Evolutionary conservation across 148 eudicot genomes (phyloP).

Genomic region (Linanthus parryae): DNA sequence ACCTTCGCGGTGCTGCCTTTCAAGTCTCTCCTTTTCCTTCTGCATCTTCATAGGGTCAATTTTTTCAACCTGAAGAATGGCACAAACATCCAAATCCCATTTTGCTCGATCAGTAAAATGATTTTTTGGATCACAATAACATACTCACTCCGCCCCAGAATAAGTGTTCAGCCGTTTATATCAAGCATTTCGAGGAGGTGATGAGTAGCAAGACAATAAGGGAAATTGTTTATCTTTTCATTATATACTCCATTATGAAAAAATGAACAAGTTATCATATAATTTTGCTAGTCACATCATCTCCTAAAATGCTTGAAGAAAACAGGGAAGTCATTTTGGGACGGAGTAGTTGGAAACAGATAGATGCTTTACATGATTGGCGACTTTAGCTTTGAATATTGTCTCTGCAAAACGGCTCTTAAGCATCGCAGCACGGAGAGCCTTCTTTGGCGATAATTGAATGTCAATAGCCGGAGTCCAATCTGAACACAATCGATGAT

Average conservation of each 20-base stretch:
- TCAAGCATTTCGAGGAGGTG: too few species aligned
- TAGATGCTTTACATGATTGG: too few species aligned
- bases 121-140: neutral
- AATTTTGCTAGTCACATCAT: too few species aligned
- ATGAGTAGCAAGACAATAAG: too few species aligned
- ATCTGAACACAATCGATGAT: slow-evolving; percentile 28
- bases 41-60: slow-evolving; percentile 30
- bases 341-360: too few species aligned
- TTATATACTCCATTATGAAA: too few species aligned
- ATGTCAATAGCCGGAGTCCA: slow-evolving; percentile 28
- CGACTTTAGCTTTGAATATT: slow-evolving; percentile 65
- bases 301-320: too few species aligned
- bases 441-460: slow-evolving; percentile 58
- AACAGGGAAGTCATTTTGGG: too few species aligned
- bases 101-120: neutral
- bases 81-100: neutral
- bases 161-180: too few species aligned
- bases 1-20: slow-evolving; percentile 61
- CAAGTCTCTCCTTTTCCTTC: slow-evolving; percentile 46
- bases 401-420: slow-evolving; percentile 77
- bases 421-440: slow-evolving; percentile 73
- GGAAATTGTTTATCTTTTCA: too few species aligned
- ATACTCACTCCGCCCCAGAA: neutral
- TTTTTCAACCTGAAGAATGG: slow-evolving; percentile 34
- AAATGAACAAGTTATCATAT: too few species aligned